Conservation (phyloP, 192 early-diverging fungal species). For the Gonapodya prolifera region DNA sequence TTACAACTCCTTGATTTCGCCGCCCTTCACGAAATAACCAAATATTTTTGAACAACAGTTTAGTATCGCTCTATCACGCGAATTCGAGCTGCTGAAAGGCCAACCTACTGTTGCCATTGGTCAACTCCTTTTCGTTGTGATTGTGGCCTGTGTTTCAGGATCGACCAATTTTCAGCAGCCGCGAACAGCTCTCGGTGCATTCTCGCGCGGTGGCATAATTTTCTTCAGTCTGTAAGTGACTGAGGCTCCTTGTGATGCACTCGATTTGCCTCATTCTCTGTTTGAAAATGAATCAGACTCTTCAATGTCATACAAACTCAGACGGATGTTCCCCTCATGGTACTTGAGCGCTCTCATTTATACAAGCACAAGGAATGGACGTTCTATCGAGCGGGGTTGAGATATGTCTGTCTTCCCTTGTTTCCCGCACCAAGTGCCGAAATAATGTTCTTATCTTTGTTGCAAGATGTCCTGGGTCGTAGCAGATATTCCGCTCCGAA, state of each 20-base stretch:
- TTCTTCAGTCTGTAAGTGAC: neutral
- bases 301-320: neutral
- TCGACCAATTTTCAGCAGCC: neutral
- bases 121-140: neutral
- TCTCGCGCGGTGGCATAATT: neutral
- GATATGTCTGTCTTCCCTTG: neutral
- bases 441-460: neutral
- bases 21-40: neutral
- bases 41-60: no score
- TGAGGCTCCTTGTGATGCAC: no score
- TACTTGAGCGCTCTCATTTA: neutral
- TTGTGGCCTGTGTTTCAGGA: neutral
- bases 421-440: neutral
- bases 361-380: neutral
- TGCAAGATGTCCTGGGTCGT: neutral
- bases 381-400: neutral
- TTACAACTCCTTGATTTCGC: no score
- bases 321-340: neutral
- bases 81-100: neutral
- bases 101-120: neutral
- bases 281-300: no score
- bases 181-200: neutral
- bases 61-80: slow-evolving; percentile 23
- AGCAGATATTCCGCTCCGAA: neutral
- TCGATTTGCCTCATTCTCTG: no score